phyloP scores from a whole-genome alignment of 2,329 filamentous ascomycete species.

The Diaporthe vaccinii region DNA sequence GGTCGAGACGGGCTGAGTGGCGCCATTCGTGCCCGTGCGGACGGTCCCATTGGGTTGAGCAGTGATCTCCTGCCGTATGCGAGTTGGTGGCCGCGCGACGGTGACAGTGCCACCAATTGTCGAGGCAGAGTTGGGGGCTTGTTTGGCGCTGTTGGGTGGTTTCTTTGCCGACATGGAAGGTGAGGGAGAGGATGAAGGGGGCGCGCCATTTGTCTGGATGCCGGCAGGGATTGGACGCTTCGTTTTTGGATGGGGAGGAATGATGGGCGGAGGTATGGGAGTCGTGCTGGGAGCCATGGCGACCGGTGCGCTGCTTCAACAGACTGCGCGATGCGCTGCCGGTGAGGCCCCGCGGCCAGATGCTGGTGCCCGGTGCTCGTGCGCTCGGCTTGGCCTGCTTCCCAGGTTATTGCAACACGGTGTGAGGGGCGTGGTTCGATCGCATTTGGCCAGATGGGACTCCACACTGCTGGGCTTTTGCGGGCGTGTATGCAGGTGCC shows the following conservation, averaged over 20 bases:
- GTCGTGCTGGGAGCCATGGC: conserved; percentile 70
- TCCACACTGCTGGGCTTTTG: conserved; percentile 48
- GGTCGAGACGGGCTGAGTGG: conserved; percentile 29
- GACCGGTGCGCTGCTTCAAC: conserved; percentile 28
- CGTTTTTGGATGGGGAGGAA: conserved; percentile 64
- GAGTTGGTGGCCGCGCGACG: conserved; percentile 65
- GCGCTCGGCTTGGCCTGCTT: conserved; percentile 19
- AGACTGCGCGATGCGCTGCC: conserved; percentile 34
- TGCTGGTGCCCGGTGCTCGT: conserved; percentile 44
- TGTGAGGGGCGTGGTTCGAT: conserved; percentile 35
- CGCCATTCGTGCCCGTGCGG: conserved; percentile 36
- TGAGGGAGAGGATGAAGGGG: conserved; percentile 70
- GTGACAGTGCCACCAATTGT: conserved; percentile 61
- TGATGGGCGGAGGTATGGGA: conserved; percentile 57
- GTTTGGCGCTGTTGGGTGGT: conserved; percentile 63
- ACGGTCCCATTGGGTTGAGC: conserved; percentile 34
- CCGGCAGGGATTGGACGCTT: conserved; percentile 77
- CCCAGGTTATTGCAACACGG: conserved; percentile 37
- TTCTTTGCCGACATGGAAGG: conserved; percentile 70
- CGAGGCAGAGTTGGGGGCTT: conserved; percentile 60
- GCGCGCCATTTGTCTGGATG: conserved; percentile 75
- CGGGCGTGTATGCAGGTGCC: conserved; percentile 44
- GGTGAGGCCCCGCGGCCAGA: conserved; percentile 33
- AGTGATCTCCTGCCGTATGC: conserved; percentile 67
- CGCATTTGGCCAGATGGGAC: conserved; percentile 38